Evolutionary conservation across 1,284 basidiomycete species (phyloP).

Genomic region (Malassezia arunalokei): DNA sequence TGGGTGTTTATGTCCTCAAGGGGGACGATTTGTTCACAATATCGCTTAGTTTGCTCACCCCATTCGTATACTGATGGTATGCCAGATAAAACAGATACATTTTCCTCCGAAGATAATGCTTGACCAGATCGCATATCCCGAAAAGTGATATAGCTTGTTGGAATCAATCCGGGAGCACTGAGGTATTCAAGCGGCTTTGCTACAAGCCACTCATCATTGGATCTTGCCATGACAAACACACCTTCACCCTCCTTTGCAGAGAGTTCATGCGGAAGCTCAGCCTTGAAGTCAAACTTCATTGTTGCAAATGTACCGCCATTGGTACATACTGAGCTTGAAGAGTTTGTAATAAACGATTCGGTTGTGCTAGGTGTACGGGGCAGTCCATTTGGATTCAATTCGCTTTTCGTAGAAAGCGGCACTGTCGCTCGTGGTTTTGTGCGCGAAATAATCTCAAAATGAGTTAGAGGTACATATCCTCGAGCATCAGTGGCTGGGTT

Average conservation of each 20-base stretch:
- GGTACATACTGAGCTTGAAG: neutral
- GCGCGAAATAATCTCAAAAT: slow-evolving; percentile 53
- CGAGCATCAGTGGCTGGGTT: slow-evolving; percentile 79
- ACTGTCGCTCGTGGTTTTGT: slow-evolving; percentile 21
- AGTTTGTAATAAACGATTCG: slow-evolving; percentile 13
- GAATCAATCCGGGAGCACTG: slow-evolving; percentile 89
- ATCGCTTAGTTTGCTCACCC: slow-evolving; percentile 86
- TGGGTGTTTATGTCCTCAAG: slow-evolving; percentile 63
- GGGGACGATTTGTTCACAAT: slow-evolving; percentile 90
- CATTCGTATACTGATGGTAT: slow-evolving; percentile 92
- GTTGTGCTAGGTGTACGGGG: slow-evolving; percentile 26
- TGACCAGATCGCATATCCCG: slow-evolving; percentile 70
- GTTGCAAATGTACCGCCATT: slow-evolving; percentile 52
- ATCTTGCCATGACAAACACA: slow-evolving; percentile 55
- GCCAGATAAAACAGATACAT: slow-evolving; percentile 48
- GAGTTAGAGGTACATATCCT: slow-evolving; percentile 79
- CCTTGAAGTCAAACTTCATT: slow-evolving; percentile 85
- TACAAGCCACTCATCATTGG: slow-evolving; percentile 51
- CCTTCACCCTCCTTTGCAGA: slow-evolving; percentile 86
- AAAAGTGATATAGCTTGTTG: slow-evolving; percentile 88
- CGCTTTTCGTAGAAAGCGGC: slow-evolving; percentile 1
- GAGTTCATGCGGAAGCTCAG: slow-evolving; percentile 89
- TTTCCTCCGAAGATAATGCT: slow-evolving; percentile 56
- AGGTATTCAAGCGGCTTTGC: slow-evolving; percentile 84
- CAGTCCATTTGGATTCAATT: slow-evolving; percentile 35